Conservation (phyloP, 768 basidiomycete genomes). For the Pleurotus platypus region DNA sequence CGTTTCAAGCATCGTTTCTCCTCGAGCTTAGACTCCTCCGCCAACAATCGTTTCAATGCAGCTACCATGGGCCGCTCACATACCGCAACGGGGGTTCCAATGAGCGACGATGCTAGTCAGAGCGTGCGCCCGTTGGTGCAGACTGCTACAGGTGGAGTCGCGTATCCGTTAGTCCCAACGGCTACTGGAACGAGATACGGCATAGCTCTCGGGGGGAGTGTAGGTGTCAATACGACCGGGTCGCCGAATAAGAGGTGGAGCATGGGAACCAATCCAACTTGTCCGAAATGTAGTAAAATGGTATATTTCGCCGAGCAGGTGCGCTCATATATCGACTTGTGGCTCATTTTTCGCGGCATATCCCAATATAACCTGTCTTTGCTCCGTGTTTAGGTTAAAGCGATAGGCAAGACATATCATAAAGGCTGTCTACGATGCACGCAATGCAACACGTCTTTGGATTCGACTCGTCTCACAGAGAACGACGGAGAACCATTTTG, state of each 20-base stretch:
- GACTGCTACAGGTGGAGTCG: conserved; percentile 11
- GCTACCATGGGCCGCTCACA: conserved; percentile 10
- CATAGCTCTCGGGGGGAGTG: conserved; percentile 38
- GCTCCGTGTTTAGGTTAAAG: conserved; percentile 56
- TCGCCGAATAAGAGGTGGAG: conserved; percentile 50
- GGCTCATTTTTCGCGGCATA: too few species aligned
- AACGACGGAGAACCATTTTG: conserved; percentile 74
- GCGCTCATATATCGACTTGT: conserved; percentile 2
- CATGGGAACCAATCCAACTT: conserved; percentile 48
- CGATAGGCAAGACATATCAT: conserved; percentile 78
- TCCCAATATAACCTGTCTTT: too few species aligned
- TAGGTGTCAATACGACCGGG: conserved; percentile 28
- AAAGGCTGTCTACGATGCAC: conserved; percentile 75
- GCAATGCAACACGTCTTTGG: conserved; percentile 65
- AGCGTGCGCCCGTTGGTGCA: conserved; percentile 24
- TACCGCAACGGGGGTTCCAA: conserved; percentile 11
- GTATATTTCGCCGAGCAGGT: conserved; percentile 90
- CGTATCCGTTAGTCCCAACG: conserved; percentile 33
- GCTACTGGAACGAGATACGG: conserved; percentile 70
- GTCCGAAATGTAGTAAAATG: conserved; percentile 67
- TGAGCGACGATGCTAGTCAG: conserved; percentile 14
- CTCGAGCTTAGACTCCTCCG: conserved; percentile 2
- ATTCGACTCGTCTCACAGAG: conserved; percentile 70
- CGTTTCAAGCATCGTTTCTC: conserved; percentile 7
- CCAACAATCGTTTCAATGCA: conserved; percentile 4